Base-by-base conservation (phyloP, 495 filamentous ascomycete genomes). In the Talaromyces thailandensis region DNA sequence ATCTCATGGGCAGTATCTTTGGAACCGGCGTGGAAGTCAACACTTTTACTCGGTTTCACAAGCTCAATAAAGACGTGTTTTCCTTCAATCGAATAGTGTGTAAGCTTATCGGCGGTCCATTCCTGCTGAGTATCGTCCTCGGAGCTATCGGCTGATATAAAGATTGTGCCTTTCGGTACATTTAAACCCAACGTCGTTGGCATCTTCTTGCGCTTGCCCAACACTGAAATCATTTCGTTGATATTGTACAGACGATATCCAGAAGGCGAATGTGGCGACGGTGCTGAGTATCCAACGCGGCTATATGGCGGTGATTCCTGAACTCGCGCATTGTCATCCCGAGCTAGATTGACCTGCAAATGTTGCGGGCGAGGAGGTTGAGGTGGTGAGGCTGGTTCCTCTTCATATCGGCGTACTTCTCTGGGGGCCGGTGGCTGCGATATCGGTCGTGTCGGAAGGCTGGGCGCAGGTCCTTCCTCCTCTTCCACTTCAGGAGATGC, bases 41-140 rank as follows among this genome's bases (percentile, higher is more conserved):
- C 75, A 68, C 92, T 96, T 75, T 90, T 96, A 70, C 89, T 95
- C 8, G 94, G 94, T 35, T 88, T 79, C 45, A 96, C 86, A 35
- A 98, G 80, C 70, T 98, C 94, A 64, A 99, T 77, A 69, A 99
- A 99, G 16, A 99, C 89, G 73, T 98, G 94, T 70, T 99, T 99
- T 16, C 93, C 93, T 79, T 99, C 94, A 52, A 95, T 90, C 11
- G 91, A 96, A 75, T 99, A 98, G 72, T 96, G 89, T 16, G 86
- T 90, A 72, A 99, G 85, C 70, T 91, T 93, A 32, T 97, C 91
- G 0, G 92, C 92, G 0, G 86, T 87, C 94, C 94, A 99, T 71
- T 96, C 93, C 68, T 95, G 86, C 63, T 88, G 86, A 8, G 87
- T 86, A 8, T 90, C 92, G 69, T 95, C 91, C 37, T 80, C 73